These are phyloP conservation scores for Xylariaceae sp. DNA, from an alignment of 2,329 filamentous ascomycete species.

Conservation along the genomic window DNA sequence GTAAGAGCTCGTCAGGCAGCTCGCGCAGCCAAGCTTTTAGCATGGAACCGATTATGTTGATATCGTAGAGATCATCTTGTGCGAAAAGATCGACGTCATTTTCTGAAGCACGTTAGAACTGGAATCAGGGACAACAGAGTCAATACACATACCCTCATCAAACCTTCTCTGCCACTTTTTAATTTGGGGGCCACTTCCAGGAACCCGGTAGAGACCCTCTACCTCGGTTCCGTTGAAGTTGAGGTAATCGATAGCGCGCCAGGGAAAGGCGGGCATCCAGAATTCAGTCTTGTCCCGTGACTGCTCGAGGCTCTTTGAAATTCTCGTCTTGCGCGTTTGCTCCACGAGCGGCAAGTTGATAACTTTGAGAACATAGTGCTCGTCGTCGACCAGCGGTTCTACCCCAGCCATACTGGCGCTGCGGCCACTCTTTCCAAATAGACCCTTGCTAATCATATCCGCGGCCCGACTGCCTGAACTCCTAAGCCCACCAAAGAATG, in stretches of 20 bases:
- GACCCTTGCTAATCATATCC: conserved; percentile 74
- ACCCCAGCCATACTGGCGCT: conserved; percentile 67
- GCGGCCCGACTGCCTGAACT: conserved; percentile 70
- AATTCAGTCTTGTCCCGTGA: conserved; percentile 96
- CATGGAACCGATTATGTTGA: conserved; percentile 94
- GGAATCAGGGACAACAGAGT: neutral
- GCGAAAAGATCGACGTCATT: conserved; percentile 87
- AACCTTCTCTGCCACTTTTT: conserved; percentile 92
- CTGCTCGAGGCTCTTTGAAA: conserved; percentile 81
- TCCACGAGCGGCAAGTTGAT: conserved; percentile 83
- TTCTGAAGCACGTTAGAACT: conserved; percentile 47
- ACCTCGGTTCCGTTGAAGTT: conserved; percentile 94
- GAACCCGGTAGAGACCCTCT: conserved; percentile 88
- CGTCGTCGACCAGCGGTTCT: conserved; percentile 65
- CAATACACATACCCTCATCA: conserved; percentile 62
- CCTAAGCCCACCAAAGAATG: conserved; percentile 69
- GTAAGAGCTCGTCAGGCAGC: conserved; percentile 90
- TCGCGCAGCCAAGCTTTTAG: conserved; percentile 95
- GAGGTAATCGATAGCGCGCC: conserved; percentile 92
- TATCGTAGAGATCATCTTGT: conserved; percentile 84
- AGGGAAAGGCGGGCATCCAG: conserved; percentile 96
- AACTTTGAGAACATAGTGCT: conserved; percentile 78
- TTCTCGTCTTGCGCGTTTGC: conserved; percentile 85
- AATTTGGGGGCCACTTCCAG: conserved; percentile 83
- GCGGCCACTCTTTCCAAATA: conserved; percentile 74